Evolutionary conservation across 2,329 filamentous ascomycete species (phyloP).

Genomic region (Scleromitrula shiraiana): DNA sequence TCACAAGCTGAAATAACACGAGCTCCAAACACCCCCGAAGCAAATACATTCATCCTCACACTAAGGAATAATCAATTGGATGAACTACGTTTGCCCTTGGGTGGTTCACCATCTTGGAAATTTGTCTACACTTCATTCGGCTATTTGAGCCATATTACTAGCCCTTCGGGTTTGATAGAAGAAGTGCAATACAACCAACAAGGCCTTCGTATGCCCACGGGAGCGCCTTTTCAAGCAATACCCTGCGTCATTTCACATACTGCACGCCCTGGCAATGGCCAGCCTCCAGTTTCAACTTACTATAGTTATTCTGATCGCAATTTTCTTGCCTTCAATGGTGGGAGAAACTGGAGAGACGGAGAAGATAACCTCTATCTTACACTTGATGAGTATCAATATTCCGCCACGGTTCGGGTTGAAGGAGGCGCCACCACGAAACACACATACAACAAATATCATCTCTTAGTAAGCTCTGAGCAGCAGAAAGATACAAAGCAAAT

Average conservation of each 20-base stretch:
- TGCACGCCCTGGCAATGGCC: not conserved
- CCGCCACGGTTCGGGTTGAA: not conserved
- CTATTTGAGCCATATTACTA: not conserved
- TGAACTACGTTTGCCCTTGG: not conserved
- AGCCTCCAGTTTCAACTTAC: not conserved
- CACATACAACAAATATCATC: slow-evolving; percentile 7
- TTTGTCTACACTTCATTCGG: not conserved
- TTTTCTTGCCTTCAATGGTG: slow-evolving; percentile 1
- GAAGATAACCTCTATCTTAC: slow-evolving; percentile 1
- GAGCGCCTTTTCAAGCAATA: not conserved
- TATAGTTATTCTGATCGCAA: slow-evolving; percentile 1
- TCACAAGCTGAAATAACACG: slow-evolving; percentile 1
- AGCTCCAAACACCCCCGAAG: slow-evolving; percentile 1
- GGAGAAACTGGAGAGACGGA: not conserved
- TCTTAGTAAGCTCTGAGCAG: slow-evolving; percentile 3
- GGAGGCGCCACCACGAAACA: not conserved
- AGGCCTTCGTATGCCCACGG: slow-evolving; percentile 1
- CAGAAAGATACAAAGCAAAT: slow-evolving; percentile 2
- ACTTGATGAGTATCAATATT: slow-evolving; percentile 3
- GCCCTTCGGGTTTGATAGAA: not conserved
- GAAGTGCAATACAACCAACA: not conserved
- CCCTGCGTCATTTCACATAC: slow-evolving; percentile 3
- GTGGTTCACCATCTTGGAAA: slow-evolving; percentile 1
- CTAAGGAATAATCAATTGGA: not conserved
- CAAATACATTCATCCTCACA: slow-evolving; percentile 1